Percentiles rank a stretch among this genome's conserved stretches.
phyloP scores from a whole-genome alignment of 495 filamentous ascomycete species.

The Rhizodiscina lignyota region DNA sequence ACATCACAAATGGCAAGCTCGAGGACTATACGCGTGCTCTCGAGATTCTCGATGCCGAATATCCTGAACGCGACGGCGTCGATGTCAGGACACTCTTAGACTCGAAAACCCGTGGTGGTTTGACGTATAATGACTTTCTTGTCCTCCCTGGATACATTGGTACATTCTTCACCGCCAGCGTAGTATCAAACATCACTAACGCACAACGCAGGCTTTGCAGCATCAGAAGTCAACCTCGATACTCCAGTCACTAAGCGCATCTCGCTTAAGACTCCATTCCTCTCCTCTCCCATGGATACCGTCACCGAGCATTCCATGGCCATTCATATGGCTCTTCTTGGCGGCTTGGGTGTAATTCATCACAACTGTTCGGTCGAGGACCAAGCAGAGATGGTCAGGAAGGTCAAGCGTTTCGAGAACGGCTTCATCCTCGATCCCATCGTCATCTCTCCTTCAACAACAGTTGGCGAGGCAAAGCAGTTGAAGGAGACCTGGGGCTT shows the following conservation, averaged over 20 bases:
- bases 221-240: conserved; percentile 75
- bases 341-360: conserved; percentile 92
- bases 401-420: conserved; percentile 99
- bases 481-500: conserved; percentile 98
- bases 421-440: conserved; percentile 96
- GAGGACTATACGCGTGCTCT: conserved; percentile 51
- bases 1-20: conserved; percentile 19
- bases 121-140: conserved; percentile 73
- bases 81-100: conserved; percentile 68
- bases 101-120: conserved; percentile 70
- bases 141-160: conserved; percentile 50
- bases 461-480: conserved; percentile 78
- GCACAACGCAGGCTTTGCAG: conserved; percentile 53
- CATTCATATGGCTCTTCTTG: conserved; percentile 94
- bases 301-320: conserved; percentile 99
- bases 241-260: conserved; percentile 88
- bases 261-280: conserved; percentile 79
- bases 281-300: conserved; percentile 98
- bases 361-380: conserved; percentile 94
- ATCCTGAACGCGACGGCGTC: conserved; percentile 64
- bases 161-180: conserved; percentile 18
- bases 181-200: background rate
- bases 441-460: conserved; percentile 72
- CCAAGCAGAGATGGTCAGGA: conserved; percentile 97
- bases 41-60: conserved; percentile 58